Conservation (phyloP, 139 green algal species). For the Chlamydomonas incerta region DNA sequence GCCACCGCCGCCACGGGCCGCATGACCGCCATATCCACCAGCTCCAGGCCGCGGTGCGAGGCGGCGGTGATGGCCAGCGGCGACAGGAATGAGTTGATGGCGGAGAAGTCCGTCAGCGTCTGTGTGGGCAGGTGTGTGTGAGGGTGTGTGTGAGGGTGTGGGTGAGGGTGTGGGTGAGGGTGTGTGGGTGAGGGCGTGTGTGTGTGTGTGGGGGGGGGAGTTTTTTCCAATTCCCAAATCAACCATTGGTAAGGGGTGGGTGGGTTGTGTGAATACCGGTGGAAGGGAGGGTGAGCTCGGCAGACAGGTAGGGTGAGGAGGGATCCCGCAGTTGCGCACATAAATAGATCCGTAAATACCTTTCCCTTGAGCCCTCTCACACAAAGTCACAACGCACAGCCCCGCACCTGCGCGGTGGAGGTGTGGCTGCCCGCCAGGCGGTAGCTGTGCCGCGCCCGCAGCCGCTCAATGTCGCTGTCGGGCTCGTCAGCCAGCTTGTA, state of each 20-base stretch:
- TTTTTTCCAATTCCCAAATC: no score
- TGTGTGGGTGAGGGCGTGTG: no score
- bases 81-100: slow-evolving; percentile 65
- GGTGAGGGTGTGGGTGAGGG: no score
- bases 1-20: slow-evolving; percentile 6
- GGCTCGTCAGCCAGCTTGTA: slow-evolving; percentile 57
- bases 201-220: no score
- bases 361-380: no score
- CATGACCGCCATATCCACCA: slow-evolving; percentile 58
- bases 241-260: no score
- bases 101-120: slow-evolving; percentile 43
- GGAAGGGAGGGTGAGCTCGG: no score
- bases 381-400: not conserved
- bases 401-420: slow-evolving; percentile 31
- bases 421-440: slow-evolving; percentile 48
- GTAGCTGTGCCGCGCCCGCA: slow-evolving; percentile 60
- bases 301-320: no score
- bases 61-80: slow-evolving; percentile 56
- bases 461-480: slow-evolving; percentile 65
- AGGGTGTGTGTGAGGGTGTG: no score
- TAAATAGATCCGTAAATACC: no score
- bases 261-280: no score
- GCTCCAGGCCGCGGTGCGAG: slow-evolving; percentile 59
- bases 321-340: no score
- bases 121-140: not conserved